Evolutionary conservation across 148 eudicot genomes (phyloP).

Genomic region (Amaranthus cruentus): DNA sequence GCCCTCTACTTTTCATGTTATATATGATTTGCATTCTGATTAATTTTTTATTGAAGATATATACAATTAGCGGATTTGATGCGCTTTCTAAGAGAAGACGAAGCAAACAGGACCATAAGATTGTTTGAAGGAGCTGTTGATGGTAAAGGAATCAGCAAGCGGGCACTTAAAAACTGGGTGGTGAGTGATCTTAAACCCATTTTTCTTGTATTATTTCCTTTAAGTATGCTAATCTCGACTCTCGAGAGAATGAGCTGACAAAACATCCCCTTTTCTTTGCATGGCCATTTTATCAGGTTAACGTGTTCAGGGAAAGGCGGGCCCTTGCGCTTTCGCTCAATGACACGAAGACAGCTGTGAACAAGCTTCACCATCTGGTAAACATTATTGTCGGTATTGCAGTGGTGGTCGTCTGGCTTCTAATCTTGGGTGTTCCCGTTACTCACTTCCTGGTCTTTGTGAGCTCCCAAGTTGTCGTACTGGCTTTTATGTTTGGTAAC

Average conservation of each 20-base stretch:
- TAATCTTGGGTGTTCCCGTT: constrained; percentile 54
- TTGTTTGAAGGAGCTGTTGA: constrained; percentile 67
- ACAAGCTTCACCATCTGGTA: constrained; percentile 64
- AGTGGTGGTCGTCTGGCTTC: constrained; percentile 55
- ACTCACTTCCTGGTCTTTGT: constrained; percentile 58
- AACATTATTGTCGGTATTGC: constrained; percentile 45
- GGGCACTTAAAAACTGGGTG: constrained; percentile 86
- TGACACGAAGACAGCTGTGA: constrained; percentile 83
- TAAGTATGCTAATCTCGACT: not conserved
- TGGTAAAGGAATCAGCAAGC: constrained; percentile 69
- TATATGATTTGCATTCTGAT: constrained; percentile 7
- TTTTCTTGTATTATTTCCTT: not conserved
- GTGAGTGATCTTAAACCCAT: constrained; percentile 28
- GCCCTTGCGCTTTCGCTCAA: constrained; percentile 79
- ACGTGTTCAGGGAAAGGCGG: constrained; percentile 66
- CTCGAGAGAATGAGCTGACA: not conserved
- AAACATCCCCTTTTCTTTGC: not conserved
- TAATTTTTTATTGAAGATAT: constrained; percentile 29
- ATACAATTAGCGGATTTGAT: constrained; percentile 59
- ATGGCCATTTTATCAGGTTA: constrained; percentile 39
- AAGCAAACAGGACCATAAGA: constrained; percentile 48
- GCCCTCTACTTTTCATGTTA: not conserved
- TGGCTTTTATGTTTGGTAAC: constrained; percentile 62
- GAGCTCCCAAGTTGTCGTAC: constrained; percentile 58
- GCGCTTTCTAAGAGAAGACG: constrained; percentile 82